Conservation (phyloP, 371 early-diverging fungal genomes). For the Spraguea lophii region DNA sequence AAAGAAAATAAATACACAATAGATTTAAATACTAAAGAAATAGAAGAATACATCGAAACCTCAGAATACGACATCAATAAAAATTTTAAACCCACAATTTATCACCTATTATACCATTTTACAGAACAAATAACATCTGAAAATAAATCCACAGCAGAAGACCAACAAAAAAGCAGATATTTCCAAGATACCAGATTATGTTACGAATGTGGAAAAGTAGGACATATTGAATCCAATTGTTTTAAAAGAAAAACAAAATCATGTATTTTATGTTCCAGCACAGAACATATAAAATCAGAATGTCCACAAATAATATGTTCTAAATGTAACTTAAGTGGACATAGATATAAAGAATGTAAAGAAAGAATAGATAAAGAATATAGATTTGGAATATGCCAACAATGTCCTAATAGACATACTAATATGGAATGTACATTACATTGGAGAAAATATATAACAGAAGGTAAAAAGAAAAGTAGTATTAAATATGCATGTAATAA, state of each 20-base stretch:
- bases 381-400: conserved; percentile 1
- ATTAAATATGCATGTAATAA: neutral
- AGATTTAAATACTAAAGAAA: no score
- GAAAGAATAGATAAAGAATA: conserved; percentile 4
- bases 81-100: no score
- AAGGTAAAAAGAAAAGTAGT: neutral
- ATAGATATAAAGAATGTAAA: conserved; percentile 1
- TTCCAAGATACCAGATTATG: conserved; percentile 3
- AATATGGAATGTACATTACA: conserved; percentile 1
- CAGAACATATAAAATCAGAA: neutral
- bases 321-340: conserved; percentile 10
- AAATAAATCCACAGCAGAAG: no score
- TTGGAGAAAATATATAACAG: conserved; percentile 7
- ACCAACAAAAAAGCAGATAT: no score
- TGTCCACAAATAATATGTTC: conserved; percentile 10
- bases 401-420: conserved; percentile 5
- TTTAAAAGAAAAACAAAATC: neutral
- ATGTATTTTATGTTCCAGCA: conserved; percentile 6
- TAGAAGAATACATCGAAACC: no score
- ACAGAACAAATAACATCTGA: no score
- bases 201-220: conserved; percentile 10
- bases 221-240: conserved; percentile 8
- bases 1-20: no score
- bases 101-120: no score
- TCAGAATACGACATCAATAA: no score